Evolutionary conservation across 129 eudicot genomes (phyloP), one percentile per base, ranked within the genome.

Genomic region (Pulicaria dysenterica): DNA sequence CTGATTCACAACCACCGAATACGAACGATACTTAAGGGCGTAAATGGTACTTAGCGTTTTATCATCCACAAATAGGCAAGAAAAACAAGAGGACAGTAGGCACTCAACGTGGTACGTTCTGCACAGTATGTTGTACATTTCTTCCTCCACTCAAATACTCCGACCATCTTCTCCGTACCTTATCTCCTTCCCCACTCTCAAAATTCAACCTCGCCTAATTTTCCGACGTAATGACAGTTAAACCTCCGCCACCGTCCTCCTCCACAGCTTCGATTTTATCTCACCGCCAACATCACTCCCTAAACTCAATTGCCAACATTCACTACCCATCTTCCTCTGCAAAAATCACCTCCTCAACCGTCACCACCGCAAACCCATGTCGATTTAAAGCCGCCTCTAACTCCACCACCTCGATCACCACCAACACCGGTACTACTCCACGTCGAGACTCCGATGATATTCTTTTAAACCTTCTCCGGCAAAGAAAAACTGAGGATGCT

Each of bases 401-500:
- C 43, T 42, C 91, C 78, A 53, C 84, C 80, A 66, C 69, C 68
- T 44, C 85, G 48, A 41, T 47, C 67, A 49, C 54, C 70, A 48
- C 71, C 46, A 19, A 79, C 73, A 38, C 53, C 6, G 13, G 65
- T 41, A 64, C 64, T n/a, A 40, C 16, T 49, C 50, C 54, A n/a
- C 14, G 16, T 2, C 56, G 75, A 3, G 56, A 31, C 10, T 74
- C 85, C 79, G 85, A 51, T 6, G 78, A 83, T 4, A 8, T 70
- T 45, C 97, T 95, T 43, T 76, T 95, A 38, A 74, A 84, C 17
- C 96, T 95, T 54, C 89, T 95, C 56, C 88, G 83, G 37, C 97
- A 86, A 40, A 57, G 97, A 51, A 90, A 90, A 77, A 95, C 99
- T 8, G 97, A 95, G 34, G 84, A 95, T n/a, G 99, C 99, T 12